A percentile compares a stretch with the other conserved stretches of the same genome.
Evolutionary conservation across 2,329 filamentous ascomycete genomes (phyloP).

Genomic region (Aspergillus brasiliensis): DNA sequence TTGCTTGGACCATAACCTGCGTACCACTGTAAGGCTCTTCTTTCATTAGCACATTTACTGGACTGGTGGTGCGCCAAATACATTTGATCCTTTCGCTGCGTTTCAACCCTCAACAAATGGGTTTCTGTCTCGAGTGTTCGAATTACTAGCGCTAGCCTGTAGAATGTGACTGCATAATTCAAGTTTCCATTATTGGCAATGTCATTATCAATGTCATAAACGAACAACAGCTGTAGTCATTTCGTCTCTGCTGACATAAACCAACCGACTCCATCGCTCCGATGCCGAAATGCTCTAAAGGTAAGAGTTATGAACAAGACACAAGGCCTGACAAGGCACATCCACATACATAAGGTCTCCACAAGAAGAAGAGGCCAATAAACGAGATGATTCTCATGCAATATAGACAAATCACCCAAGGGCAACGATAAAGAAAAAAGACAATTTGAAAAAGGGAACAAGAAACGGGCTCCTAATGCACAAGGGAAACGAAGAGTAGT

Average conservation of each 20-base stretch:
- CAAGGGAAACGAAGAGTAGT: background rate
- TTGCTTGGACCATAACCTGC: background rate
- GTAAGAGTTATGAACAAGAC: background rate
- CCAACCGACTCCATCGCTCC: constrained; percentile 12
- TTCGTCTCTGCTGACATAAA: constrained; percentile 3
- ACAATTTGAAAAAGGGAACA: background rate
- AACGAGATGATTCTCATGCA: background rate
- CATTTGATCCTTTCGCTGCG: background rate
- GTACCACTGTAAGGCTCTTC: background rate
- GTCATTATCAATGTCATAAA: background rate
- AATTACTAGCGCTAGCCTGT: background rate
- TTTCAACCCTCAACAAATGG: background rate
- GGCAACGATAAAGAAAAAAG: too few species aligned
- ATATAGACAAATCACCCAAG: background rate
- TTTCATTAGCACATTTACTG: background rate
- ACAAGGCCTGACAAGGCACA: background rate
- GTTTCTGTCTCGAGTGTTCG: background rate
- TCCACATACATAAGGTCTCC: background rate
- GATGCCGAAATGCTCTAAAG: constrained; percentile 3
- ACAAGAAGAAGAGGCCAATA: background rate
- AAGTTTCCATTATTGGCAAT: background rate
- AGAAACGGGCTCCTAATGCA: background rate
- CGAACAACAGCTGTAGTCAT: constrained; percentile 5
- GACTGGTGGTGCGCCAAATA: background rate
- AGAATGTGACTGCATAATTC: background rate